Base-by-base conservation (phyloP, 768 basidiomycete species). In the Russula earlei region DNA sequence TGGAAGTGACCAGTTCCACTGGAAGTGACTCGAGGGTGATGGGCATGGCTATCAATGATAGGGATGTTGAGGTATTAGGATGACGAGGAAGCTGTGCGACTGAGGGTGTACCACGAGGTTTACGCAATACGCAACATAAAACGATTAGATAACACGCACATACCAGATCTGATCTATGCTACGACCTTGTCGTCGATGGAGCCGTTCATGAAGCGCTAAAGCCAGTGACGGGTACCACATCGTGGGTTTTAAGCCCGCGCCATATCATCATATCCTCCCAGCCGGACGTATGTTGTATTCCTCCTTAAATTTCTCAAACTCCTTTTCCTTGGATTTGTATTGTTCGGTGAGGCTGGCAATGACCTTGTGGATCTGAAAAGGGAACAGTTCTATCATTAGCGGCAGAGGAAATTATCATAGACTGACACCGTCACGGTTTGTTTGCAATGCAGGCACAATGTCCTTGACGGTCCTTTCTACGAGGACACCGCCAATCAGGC, bases 391-490 rank as follows among this genome's bases (percentile, higher is more conserved):
- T 62, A 44, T 66, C 45, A 62, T 55, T 34, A 52, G 33, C n/a
- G 27, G 5, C 37, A 20, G 6, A 50, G 42, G 36, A 61, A 62
- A 14, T 14, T 20, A 41, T 58, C 20, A 5, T 24, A 15, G 2
- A 73, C 85, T 61, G 65, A 94, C 92, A 56, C 91, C 90, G 65
- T 92, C 85, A 49, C 81, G 76, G 65, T 93, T 97, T n/a, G 85
- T 90, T 69, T 89, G 81, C 42, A 99, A 72, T 27, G 87, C 83
- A 36, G 96, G 95, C 36, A 89, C 84, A 48, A 98, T 91, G 62
- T 98, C 95, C 67, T 87, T 84, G 44, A 98, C 96, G 2, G 94
- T 97, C 45, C 94, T 79, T 68, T 98, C 93, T 27, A 98, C 95
- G 15, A 99, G 78, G 6, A 96, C 85, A 27, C 95, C 95, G 5